Base-by-base conservation (phyloP, 441 rosid species). In the Iberis amara region DNA sequence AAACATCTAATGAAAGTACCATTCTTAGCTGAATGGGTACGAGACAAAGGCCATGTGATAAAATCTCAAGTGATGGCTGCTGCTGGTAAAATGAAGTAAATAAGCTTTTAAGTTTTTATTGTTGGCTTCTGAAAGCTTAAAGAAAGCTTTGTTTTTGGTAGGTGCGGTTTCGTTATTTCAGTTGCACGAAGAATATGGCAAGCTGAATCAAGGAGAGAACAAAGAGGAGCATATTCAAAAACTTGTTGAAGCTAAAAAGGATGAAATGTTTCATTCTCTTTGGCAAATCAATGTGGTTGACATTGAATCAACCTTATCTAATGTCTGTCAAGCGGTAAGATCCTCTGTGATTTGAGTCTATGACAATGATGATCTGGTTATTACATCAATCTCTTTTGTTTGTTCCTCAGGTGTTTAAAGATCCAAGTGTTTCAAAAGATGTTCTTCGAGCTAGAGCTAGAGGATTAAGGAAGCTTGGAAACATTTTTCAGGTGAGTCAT, bases 21-120 rank as follows among this genome's bases (percentile, higher is more conserved):
- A 5, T 91, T 79, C 74, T 69, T 92, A 69, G 91, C 91, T 12
- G 96, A 92, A 61, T 92, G 98, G 98, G 98, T 86, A 41, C 79
- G 96, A 11, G 90, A 84, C 64, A 92, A 89, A 66, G 96, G 96
- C 35, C 98, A 92, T 72, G 68, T 47, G 42, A 76, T 92, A 43
- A 92, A 88, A 64, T 92, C 98, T 15, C 96, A 92, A 86, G 95
- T 89, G 9, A 79, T 77, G 80, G 94, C 98, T 51, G 98, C 92
- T 64, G 81, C 95, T 57, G 96, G 98, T 92, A 72, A 21, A 24
- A 11, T n/a, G 35, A 9, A 41, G 12, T 4, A 26, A n/a, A n/a
- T n/a, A 39, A 26, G 11, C 6, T 65, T 40, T 11, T 18, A 33
- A 18, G 30, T n/a, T 27, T 53, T n/a, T 14, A 47, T n/a, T 21